Conservation (phyloP, 2,329 filamentous ascomycete genomes). For the Sporothrix dimorphospora region DNA sequence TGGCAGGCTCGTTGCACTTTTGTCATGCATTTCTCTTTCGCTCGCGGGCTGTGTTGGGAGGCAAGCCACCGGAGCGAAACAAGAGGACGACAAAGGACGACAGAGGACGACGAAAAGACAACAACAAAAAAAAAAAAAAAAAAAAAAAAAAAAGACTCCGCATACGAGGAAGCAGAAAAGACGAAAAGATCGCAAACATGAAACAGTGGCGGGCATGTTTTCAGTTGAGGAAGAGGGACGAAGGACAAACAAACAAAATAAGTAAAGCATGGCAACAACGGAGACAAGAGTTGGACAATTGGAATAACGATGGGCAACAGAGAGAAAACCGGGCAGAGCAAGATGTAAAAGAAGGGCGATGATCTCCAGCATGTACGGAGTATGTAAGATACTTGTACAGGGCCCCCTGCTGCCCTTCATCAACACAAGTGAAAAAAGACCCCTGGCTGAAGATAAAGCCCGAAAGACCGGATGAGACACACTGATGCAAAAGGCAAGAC, state of each 20-base stretch:
- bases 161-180: neutral
- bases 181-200: neutral
- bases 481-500: neutral
- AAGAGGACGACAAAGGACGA: neutral
- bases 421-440: neutral
- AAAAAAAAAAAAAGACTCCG: neutral
- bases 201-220: neutral
- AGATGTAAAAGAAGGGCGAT: neutral
- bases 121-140: neutral
- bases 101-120: neutral
- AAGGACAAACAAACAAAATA: neutral
- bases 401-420: neutral
- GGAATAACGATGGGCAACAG: constrained; percentile 10
- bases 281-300: neutral
- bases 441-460: constrained; percentile 11
- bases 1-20: neutral
- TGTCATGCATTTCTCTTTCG: neutral
- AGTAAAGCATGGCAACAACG: neutral
- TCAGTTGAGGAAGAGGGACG: neutral
- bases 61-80: constrained; percentile 4
- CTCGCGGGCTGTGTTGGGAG: neutral
- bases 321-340: neutral
- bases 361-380: constrained; percentile 14
- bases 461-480: neutral
- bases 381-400: too few relatives aligned